These are phyloP conservation scores for Phycomyces blakesleeanus DNA, from an alignment of 192 early-diverging fungal species.

Conservation along the genomic window DNA sequence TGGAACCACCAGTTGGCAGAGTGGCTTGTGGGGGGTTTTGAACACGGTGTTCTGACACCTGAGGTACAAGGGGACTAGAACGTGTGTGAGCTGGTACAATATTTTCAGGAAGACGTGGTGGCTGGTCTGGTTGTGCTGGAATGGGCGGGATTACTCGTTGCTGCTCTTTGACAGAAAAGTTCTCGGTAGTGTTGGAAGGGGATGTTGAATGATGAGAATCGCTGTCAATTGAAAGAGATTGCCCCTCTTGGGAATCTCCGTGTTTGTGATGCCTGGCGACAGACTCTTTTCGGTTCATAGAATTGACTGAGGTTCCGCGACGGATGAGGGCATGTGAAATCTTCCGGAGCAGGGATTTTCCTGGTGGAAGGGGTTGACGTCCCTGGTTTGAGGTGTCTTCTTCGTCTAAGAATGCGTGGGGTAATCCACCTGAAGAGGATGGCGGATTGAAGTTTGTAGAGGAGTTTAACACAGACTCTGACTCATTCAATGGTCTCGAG, in stretches of 20 bases:
- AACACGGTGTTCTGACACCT: not conserved
- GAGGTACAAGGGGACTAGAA: too few relatives aligned
- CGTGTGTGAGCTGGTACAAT: too few relatives aligned
- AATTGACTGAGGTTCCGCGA: constrained; percentile 7
- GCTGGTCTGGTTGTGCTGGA: too few relatives aligned
- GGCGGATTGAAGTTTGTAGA: too few relatives aligned
- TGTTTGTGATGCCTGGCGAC: not conserved
- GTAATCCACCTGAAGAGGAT: too few relatives aligned
- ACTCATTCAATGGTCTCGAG: too few relatives aligned
- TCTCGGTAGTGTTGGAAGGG: not conserved
- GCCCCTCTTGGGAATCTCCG: not conserved
- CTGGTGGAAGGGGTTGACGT: not conserved
- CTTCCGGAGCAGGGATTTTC: constrained; percentile 15
- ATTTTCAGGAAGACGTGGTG: too few relatives aligned
- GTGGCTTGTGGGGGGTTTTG: not conserved
- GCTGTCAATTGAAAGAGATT: not conserved
- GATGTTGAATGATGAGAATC: not conserved
- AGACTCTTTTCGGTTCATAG: constrained; percentile 1
- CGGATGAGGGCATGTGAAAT: constrained; percentile 13
- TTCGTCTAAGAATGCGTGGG: not conserved
- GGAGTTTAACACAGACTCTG: too few relatives aligned
- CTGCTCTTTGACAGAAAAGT: too few relatives aligned
- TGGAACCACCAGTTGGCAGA: not conserved
- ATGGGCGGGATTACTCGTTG: too few relatives aligned
- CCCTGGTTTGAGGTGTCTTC: not conserved